Evolutionary conservation across 768 basidiomycete genomes (phyloP), one percentile per base, ranked within the genome.

Genomic region (Termitomyces sp.): DNA sequence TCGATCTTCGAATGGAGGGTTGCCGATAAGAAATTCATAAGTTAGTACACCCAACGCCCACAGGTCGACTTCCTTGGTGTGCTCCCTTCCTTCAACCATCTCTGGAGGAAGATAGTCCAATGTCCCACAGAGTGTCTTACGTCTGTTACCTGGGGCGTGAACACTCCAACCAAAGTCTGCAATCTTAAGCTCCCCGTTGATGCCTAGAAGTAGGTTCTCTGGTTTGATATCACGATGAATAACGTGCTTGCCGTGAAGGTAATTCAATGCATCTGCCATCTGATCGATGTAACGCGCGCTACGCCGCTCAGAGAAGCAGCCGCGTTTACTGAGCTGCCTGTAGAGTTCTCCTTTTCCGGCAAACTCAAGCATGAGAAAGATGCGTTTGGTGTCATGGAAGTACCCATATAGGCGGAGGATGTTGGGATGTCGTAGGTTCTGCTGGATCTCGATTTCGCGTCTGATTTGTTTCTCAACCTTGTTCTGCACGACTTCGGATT

Each of bases 141-240:
- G 76, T 46, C 94, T 76, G 68, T 94, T 92, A 1, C 92, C 85
- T 0, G 96, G 96, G 0, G 95, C 96, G 69, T 98, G 96, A 8
- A 97, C 94, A 65, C 89, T 93, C 96, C 97, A 99, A 10, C 97
- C 97, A 71, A 98, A 98, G 72, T 98, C 96, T 3, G 87, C 97
- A 60, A 99, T 96, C 79, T 99, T 98, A 65, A 99, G 77, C 69
- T 98, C 96, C 41, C 96, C 96, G 64, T 94, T 93, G 65, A 98
- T 83, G 12, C 95, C 95, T 13, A 98, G 77, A 32, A 99, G 80
- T 49, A 99, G 73, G 70, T 99, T 99, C 75, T 99, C 96, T 0
- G 97, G 97, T 72, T 99, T 99, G 76, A 99, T 99, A 66, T 99
- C 97, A 32, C 97, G 85, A 71, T 99, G 97, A 51, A 98, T 99